These are phyloP conservation scores for Suillus occidentalis DNA, from an alignment of 768 basidiomycete species.

Conservation along the genomic window DNA sequence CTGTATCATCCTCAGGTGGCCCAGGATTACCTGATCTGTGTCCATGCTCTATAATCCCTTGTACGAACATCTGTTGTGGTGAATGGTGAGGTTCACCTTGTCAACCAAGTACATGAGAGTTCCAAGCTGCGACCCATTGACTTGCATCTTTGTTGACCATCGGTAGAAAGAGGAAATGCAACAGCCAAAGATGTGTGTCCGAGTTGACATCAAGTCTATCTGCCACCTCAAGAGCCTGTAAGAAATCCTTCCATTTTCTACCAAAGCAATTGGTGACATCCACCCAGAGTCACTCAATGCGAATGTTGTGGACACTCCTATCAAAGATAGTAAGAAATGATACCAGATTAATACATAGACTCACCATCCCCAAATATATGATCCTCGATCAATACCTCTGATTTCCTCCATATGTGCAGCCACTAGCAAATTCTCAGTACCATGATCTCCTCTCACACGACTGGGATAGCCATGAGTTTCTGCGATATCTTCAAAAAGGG, in stretches of 20 bases:
- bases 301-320: constrained; percentile 26
- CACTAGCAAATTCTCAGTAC: constrained; percentile 21
- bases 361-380: constrained; percentile 41
- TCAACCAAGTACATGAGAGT: too few relatives aligned
- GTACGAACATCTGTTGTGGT: too few relatives aligned
- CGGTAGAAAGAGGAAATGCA: constrained; percentile 41
- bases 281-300: constrained; percentile 47
- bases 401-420: constrained; percentile 22
- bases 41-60: too few relatives aligned
- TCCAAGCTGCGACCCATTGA: too few relatives aligned
- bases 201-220: constrained; percentile 36
- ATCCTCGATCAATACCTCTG: constrained; percentile 22
- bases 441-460: constrained; percentile 32
- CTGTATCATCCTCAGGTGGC: too few relatives aligned
- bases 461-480: constrained; percentile 30
- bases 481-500: constrained; percentile 12
- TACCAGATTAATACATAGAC: background rate
- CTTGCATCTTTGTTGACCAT: constrained; percentile 26
- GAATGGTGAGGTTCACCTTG: too few relatives aligned
- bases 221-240: constrained; percentile 32
- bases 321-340: background rate
- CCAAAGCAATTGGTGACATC: constrained; percentile 42
- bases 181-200: constrained; percentile 40
- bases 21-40: too few relatives aligned
- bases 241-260: constrained; percentile 42